Percentiles rank a stretch among this genome's conserved stretches.
These are phyloP conservation scores for Tuber borchii DNA, from an alignment of 495 filamentous ascomycete genomes.

Conservation along the genomic window DNA sequence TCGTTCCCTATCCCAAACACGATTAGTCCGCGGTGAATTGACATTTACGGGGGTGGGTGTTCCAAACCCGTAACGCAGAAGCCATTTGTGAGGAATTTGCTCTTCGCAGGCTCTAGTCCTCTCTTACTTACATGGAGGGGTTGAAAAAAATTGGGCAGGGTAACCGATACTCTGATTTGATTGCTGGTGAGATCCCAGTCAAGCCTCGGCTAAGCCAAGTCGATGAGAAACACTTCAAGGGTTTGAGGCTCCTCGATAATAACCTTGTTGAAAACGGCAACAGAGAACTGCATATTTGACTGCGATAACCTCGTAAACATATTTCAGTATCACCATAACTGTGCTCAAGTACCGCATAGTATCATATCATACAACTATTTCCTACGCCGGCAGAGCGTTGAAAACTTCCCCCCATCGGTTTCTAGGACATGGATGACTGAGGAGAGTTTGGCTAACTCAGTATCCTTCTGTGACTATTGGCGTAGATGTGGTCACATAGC, in stretches of 20 bases:
- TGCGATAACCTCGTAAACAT: neutral
- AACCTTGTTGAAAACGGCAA: neutral
- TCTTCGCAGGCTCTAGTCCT: neutral
- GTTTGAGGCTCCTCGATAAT: neutral
- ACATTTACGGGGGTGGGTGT: neutral
- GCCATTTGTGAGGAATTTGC: neutral
- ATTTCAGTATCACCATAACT: neutral
- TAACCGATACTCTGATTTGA: neutral
- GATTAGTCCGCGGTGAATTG: neutral
- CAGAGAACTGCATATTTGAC: neutral
- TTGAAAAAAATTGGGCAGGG: neutral
- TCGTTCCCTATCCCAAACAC: neutral
- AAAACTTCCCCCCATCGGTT: neutral
- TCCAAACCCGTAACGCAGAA: neutral
- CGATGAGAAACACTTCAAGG: neutral
- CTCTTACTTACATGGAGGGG: neutral
- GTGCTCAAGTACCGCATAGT: neutral
- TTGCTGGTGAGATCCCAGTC: neutral
- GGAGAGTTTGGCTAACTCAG: neutral
- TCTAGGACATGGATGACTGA: neutral
- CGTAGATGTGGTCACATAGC: neutral
- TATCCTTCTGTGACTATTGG: neutral
- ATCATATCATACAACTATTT: too few species aligned
- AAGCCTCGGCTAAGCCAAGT: neutral
- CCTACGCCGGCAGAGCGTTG: too few species aligned